A percentile compares a stretch with the other conserved stretches of the same genome.
phyloP scores from a whole-genome alignment of 2,329 filamentous ascomycete species.

The Epichloe scottii region DNA sequence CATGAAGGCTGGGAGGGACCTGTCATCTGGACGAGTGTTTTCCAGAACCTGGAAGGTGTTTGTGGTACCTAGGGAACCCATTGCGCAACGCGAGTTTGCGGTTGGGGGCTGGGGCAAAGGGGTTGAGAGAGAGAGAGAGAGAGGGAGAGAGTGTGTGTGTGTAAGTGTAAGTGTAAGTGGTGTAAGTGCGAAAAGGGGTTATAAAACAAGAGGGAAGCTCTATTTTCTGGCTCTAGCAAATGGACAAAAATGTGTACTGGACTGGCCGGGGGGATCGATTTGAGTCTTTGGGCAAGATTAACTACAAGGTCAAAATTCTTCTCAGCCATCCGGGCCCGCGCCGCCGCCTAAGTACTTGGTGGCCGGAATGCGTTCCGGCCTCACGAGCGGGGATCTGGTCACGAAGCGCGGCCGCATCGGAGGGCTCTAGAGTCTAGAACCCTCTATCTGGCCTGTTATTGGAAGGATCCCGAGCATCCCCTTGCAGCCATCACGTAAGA shows the following conservation, averaged over 20 bases:
- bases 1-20: conserved; percentile 61
- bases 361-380: conserved; percentile 38
- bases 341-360: conserved; percentile 32
- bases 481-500: conserved; percentile 12
- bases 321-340: conserved; percentile 12
- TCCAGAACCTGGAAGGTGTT: conserved; percentile 46
- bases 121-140: neutral
- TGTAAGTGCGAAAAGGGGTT: too few relatives aligned
- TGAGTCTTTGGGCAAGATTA: neutral
- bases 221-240: too few relatives aligned
- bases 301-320: neutral
- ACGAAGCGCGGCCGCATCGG: conserved; percentile 11
- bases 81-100: conserved; percentile 13
- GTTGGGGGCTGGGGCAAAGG: conserved; percentile 1
- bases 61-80: conserved; percentile 27
- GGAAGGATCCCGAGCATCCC: conserved; percentile 4
- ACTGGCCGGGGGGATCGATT: too few relatives aligned
- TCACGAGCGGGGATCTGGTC: conserved; percentile 17
- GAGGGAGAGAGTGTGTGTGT: neutral
- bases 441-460: conserved; percentile 8
- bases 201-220: too few relatives aligned
- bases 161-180: neutral
- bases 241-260: too few relatives aligned
- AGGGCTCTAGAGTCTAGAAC: conserved; percentile 7
- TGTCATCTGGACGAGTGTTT: conserved; percentile 50